Base-by-base conservation (phyloP, 768 basidiomycete genomes). In the Termitomyces sp. region DNA sequence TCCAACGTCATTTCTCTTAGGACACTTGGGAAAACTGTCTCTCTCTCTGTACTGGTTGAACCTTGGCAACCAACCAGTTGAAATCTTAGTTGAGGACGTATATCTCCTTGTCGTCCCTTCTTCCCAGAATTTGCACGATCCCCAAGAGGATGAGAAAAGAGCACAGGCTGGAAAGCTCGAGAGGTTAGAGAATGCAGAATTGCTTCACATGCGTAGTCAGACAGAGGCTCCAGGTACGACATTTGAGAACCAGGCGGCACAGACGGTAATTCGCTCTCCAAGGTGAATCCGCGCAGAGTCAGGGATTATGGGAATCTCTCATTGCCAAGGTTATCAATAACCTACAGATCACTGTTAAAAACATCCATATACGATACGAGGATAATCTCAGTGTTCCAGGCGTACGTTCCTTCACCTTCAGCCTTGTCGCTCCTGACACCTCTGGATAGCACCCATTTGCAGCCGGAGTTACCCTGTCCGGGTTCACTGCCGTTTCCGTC, bases 361-460 rank as follows among this genome's bases (percentile, higher is more conserved):
- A 97, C 64, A 92, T 99, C 43, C 97, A 99, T 69, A 73, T 98
- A 45, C 88, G 97, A 52, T 99, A 98, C 65, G 97, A 99, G 72
- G 97, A 99, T 74, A 88, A 87, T 49, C 70, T 94, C 64, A 97
- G 93, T 64, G 93, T 95, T 27, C 95, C 95, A 31, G 92, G 90
- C 29, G 95, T 95, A 71, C 65, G 89, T 75, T 34, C 25, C n/a
- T 25, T 21, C 10, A 61, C 37, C 47, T 23, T 17, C 19, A 58
- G 40, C 35, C 54, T 19, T 54, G 23, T 54, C n/a, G 45, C 56
- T 57, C 32, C 27, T 60, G 19, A 61, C 23, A 21, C 29, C 27
- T 45, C 25, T 48, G 37, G 42, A 14, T 63, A 98, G 90, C 95
- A 97, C 70, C 95, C 95, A 17, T 98, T 99, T 67, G 89, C 95